Conservation (phyloP, 257 asterid species). For the Linaria vulgaris region DNA sequence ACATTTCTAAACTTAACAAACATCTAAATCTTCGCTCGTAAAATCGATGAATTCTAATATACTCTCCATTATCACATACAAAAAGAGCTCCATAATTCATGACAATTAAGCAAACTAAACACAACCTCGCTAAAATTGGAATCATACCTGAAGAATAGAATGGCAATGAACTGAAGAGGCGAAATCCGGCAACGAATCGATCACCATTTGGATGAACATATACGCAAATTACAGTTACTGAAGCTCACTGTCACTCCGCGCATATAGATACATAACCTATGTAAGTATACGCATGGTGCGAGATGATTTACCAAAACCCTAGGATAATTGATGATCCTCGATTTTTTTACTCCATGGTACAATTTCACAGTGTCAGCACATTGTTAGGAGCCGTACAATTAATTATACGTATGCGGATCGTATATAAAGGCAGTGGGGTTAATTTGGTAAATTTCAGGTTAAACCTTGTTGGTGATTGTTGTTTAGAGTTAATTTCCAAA, state of each 20-base stretch:
- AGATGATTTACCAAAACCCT: slow-evolving; percentile 43
- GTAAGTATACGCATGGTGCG: too few species aligned
- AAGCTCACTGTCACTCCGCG: slow-evolving; percentile 38
- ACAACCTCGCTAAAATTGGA: slow-evolving; percentile 7
- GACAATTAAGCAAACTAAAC: slow-evolving; percentile 4
- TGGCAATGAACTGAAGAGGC: slow-evolving; percentile 36
- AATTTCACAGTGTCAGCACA: not conserved
- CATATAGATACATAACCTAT: slow-evolving; percentile 2
- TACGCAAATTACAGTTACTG: too few species aligned
- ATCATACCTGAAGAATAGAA: slow-evolving; percentile 54
- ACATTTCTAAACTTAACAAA: not conserved
- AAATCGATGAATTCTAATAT: too few species aligned
- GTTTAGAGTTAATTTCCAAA: too few species aligned
- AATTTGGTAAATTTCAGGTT: slow-evolving; percentile 1
- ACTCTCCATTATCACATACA: too few species aligned
- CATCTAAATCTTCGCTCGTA: too few species aligned
- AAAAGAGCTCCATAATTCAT: too few species aligned
- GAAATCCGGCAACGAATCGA: slow-evolving; percentile 51
- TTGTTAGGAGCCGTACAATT: slow-evolving; percentile 16
- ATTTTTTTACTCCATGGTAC: slow-evolving; percentile 5
- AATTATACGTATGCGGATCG: not conserved
- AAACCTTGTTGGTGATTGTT: too few species aligned
- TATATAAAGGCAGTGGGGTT: slow-evolving; percentile 23
- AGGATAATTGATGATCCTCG: slow-evolving; percentile 29
- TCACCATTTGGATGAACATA: slow-evolving; percentile 65